A percentile compares a stretch with the other conserved stretches of the same genome.
Evolutionary conservation across 495 filamentous ascomycete species (phyloP).

Genomic region (Penicillium malachiteum): DNA sequence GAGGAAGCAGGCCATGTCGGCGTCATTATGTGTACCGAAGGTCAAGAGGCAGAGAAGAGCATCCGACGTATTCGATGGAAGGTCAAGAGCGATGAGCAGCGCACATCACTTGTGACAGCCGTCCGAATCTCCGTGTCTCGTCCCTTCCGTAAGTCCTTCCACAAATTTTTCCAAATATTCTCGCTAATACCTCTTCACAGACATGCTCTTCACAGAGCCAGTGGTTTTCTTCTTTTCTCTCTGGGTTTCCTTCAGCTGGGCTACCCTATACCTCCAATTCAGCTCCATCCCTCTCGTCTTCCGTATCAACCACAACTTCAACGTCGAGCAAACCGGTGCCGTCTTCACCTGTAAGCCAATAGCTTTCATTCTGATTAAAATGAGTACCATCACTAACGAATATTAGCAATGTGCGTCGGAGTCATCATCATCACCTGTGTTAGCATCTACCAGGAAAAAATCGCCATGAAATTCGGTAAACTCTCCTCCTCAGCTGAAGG

Average conservation of each 20-base stretch:
- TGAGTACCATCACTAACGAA: not conserved
- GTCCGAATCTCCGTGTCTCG: conserved; percentile 70
- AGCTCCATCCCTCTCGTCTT: conserved; percentile 79
- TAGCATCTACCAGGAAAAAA: conserved; percentile 71
- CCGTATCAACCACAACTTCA: conserved; percentile 65
- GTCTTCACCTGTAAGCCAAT: conserved; percentile 61
- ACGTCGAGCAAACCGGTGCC: conserved; percentile 61
- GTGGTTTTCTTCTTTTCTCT: conserved; percentile 94
- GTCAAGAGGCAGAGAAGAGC: conserved; percentile 29
- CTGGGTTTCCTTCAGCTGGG: conserved; percentile 91
- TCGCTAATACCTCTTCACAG: conserved; percentile 12
- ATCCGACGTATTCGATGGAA: conserved; percentile 75
- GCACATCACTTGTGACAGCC: conserved; percentile 66
- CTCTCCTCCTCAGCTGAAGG: conserved; percentile 65
- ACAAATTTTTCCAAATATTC: too few relatives aligned
- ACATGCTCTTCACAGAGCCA: conserved; percentile 83
- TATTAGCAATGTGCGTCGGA: conserved; percentile 63
- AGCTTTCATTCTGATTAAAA: not conserved
- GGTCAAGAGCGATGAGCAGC: conserved; percentile 80
- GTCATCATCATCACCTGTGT: conserved; percentile 65
- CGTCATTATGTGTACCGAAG: conserved; percentile 45
- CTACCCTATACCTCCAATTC: conserved; percentile 82
- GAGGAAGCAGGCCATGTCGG: conserved; percentile 67
- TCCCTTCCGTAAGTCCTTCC: conserved; percentile 61
- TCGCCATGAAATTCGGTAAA: conserved; percentile 42